A percentile compares a stretch with the other conserved stretches of the same genome.
These are phyloP conservation scores for Bruguiera gymnorhiza DNA, from an alignment of 345 rosid species.

Conservation along the genomic window DNA sequence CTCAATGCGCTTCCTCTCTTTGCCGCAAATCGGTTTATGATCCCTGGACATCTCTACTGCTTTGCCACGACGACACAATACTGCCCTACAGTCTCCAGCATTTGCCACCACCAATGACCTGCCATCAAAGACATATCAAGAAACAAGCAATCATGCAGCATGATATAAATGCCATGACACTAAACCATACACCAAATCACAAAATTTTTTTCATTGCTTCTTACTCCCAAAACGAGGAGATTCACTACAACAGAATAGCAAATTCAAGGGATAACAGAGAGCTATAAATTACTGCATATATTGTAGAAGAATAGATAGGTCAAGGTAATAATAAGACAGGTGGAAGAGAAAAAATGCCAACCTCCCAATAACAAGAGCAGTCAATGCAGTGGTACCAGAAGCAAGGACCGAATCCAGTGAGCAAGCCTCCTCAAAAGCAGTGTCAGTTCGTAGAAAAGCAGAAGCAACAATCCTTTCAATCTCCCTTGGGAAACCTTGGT, in stretches of 20 bases:
- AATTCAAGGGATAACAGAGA: neutral
- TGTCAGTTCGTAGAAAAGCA: constrained; percentile 77
- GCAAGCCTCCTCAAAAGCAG: constrained; percentile 75
- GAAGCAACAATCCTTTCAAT: constrained; percentile 67
- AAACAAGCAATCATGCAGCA: neutral
- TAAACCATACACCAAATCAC: neutral
- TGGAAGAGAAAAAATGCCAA: constrained; percentile 30
- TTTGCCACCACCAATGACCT: constrained; percentile 85
- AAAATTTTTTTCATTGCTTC: neutral
- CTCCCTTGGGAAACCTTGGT: constrained; percentile 64
- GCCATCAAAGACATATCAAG: constrained; percentile 19
- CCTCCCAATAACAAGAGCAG: constrained; percentile 83
- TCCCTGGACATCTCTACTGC: constrained; percentile 88
- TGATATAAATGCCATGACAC: neutral
- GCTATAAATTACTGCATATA: no score
- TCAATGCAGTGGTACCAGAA: constrained; percentile 88
- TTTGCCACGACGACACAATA: constrained; percentile 66
- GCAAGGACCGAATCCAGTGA: constrained; percentile 58
- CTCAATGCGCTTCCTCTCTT: constrained; percentile 65
- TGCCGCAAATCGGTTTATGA: constrained; percentile 69
- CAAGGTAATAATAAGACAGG: neutral
- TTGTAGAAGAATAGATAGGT: neutral
- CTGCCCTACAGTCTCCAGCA: constrained; percentile 91
- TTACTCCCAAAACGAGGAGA: neutral
- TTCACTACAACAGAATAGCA: neutral